Base-by-base conservation (phyloP, 2,329 filamentous ascomycete genomes). In the Lachnellula hyalina region DNA sequence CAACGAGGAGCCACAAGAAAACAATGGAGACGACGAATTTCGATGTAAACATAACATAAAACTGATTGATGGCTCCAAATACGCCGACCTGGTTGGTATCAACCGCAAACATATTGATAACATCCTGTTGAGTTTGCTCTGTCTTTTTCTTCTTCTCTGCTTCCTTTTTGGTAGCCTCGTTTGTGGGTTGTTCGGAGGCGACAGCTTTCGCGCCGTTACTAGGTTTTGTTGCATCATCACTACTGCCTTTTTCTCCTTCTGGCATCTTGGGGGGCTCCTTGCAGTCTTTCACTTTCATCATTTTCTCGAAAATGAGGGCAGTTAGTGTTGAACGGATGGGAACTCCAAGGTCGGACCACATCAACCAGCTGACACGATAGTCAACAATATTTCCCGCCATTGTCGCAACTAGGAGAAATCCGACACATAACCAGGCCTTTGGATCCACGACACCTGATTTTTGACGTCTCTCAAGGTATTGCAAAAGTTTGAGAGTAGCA, bases 71-170 rank as follows among this genome's bases (percentile, higher is more conserved):
- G 5, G 79, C 74, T 11, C 76, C 75, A 65, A 89, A 89, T 47
- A 86, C 79, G 0, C 84, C 75, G 38, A 92, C 76, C 34, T 85
- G 80, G 56, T 81, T 81, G 8, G 82, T 76, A 66, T 92, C 88
- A 15, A 91, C 83, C 11, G 86, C 85, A 41, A 90, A 83, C 47
- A 90, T 75, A 66, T 91, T 92, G 53, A 91, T 82, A 14, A 86
- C 85, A 55, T 81, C 84, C 71, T 91, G 88, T 32, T 32, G 28
- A 32, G 9, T 32, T 12, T 32, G 28, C 9, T 32, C 28, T 9
- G 28, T 9, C 28, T 32, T 32, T 32, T 32, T 32, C 28, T 32
- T 32, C 9, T 32, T 32, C 28, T 32, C 28, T 32, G 4, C 28
- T 4, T 32, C 28, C 28, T 32, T 32, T 32, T 32, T 32, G 28